Evolutionary conservation across 2,329 filamentous ascomycete genomes (phyloP), one percentile per base, ranked within the genome.

Genomic region (Epichloe brachyelytri): DNA sequence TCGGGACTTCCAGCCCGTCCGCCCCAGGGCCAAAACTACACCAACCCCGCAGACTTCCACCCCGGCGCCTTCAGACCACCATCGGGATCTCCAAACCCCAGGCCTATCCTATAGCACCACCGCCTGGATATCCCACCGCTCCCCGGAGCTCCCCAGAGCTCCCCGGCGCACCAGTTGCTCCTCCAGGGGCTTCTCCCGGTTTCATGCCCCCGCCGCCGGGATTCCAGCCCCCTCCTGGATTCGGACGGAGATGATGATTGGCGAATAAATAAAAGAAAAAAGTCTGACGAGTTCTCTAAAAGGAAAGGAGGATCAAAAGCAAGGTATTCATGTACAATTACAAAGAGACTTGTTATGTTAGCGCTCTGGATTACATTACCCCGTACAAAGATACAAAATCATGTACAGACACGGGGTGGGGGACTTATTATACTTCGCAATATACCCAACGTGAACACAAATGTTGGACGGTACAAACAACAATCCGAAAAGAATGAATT

Each of bases 1-100:
- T 70, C 73, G 1, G 75, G 75, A 1, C 64, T 78, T 3, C 75
- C 75, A 0, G 72, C 74, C 0, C 66, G 75, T 15, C 75, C 74
- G 3, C 74, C 74, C 0, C 71, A 71, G 45, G 68, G 68, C 48
- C 72, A 73, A 34, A 68, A 67, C 22, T 76, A 67, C 58, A 69
- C 66, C 45, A 74, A 73, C 53, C 71, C 72, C 5, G 71, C 70
- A 45, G 71, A 74, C 51, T 75, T 71, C 60, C 73, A 75, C 54
- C 72, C 71, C 0, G 70, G 69, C 30, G 59, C 60, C 54, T 69
- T 68, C 60, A 67, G 69, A 12, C 67, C 68, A 4, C 64, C 67
- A 7, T 64, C 64, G 15, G 69, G 65, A 14, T 66, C 67, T 5
- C 66, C 68, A 1, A 62, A 64, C 4, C 67, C 3, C 68, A 65